Percentiles rank a stretch among this genome's conserved stretches.
Evolutionary conservation across 139 green algal species (phyloP).

Genomic region (Axilococcus clingmanii): DNA sequence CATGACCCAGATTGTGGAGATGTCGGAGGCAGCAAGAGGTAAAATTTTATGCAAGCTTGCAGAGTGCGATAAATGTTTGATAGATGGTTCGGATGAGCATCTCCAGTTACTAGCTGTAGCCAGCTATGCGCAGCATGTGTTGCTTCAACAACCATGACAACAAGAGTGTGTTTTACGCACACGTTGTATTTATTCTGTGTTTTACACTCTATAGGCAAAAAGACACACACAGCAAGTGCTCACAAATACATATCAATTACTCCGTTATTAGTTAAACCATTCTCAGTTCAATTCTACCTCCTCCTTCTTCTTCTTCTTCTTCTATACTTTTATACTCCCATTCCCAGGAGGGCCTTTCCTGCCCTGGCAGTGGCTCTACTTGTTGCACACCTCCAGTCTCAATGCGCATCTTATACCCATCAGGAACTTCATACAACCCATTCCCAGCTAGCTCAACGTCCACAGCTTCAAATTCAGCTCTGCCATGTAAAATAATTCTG

Average conservation of each 20-base stretch:
- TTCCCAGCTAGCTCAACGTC: constrained; percentile 36
- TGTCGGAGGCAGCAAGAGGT: constrained; percentile 31
- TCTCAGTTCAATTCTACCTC: too few species aligned
- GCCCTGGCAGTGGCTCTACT: constrained; percentile 4
- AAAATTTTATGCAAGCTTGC: constrained; percentile 45
- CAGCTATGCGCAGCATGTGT: constrained; percentile 14
- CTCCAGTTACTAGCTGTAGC: constrained; percentile 74
- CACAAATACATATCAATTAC: too few species aligned
- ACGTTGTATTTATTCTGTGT: not conserved
- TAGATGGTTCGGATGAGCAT: constrained; percentile 75
- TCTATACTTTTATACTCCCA: not conserved
- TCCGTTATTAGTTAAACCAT: too few species aligned
- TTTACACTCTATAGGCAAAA: not conserved
- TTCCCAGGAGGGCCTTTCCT: not conserved
- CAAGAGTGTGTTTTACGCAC: too few species aligned
- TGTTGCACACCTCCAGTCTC: constrained; percentile 6
- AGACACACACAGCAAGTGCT: too few species aligned
- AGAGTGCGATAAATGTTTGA: constrained; percentile 61
- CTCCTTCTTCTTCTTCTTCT: not conserved
- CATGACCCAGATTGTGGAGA: constrained; percentile 18
- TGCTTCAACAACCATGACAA: too few species aligned
- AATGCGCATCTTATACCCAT: constrained; percentile 66
- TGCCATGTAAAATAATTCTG: constrained; percentile 65
- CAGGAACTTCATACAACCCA: constrained; percentile 65
- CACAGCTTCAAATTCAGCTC: constrained; percentile 82